phyloP scores from a whole-genome alignment of 164 flowering plant species.

The Aristolochia contorta region DNA sequence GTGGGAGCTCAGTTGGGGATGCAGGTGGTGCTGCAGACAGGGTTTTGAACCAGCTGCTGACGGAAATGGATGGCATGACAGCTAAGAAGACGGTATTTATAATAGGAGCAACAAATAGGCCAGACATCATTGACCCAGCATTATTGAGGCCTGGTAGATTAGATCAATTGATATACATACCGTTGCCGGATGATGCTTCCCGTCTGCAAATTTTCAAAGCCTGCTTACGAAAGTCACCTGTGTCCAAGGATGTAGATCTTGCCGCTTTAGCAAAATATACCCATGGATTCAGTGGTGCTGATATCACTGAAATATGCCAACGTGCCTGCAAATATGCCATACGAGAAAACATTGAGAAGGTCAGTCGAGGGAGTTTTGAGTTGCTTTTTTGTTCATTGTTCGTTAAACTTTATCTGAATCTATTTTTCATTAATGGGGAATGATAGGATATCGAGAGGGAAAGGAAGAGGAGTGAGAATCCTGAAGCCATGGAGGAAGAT shows the following conservation, averaged over 20 bases:
- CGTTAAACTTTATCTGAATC: background rate
- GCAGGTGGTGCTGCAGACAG: conserved; percentile 72
- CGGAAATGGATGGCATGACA: conserved; percentile 69
- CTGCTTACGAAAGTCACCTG: conserved; percentile 51
- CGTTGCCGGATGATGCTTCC: conserved; percentile 58
- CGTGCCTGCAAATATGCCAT: conserved; percentile 68
- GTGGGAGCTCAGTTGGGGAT: conserved; percentile 51
- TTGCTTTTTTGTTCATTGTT: background rate
- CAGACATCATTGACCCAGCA: conserved; percentile 63
- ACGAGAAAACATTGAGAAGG: conserved; percentile 61
- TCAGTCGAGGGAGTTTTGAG: conserved; percentile 3
- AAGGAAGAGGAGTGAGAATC: conserved; percentile 33
- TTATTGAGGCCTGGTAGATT: conserved; percentile 63
- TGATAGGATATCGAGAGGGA: conserved; percentile 57
- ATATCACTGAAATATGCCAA: conserved; percentile 61
- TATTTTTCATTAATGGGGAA: background rate
- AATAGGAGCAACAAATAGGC: conserved; percentile 66
- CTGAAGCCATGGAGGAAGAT: conserved; percentile 71
- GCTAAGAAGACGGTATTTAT: conserved; percentile 67
- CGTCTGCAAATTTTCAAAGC: conserved; percentile 57
- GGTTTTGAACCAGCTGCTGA: conserved; percentile 59
- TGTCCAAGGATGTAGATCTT: conserved; percentile 41
- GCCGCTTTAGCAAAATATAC: conserved; percentile 45
- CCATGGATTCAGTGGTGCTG: conserved; percentile 64
- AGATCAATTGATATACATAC: conserved; percentile 59